Evolutionary conservation across 2,329 filamentous ascomycete species (phyloP), one percentile per base, ranked within the genome.

Genomic region (Colletotrichum musae): DNA sequence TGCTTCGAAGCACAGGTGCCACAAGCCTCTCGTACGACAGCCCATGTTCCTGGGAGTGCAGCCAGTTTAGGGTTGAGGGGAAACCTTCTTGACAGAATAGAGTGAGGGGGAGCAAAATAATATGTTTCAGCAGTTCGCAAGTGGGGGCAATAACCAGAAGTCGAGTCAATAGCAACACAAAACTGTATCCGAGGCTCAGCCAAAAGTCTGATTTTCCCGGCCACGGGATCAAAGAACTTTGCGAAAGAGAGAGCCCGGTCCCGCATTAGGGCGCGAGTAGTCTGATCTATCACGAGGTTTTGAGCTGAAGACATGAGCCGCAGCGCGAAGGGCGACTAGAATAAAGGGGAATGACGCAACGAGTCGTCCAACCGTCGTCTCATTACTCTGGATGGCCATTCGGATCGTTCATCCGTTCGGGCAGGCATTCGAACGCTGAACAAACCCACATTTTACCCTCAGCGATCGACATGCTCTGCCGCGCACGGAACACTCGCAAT

Each of bases 81-180:
- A 69, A 60, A 51, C 51, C 66, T 69, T 57, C 43, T 51, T 24
- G 32, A 43, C 43, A n/a, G 18, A 45, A 36, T 36, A 50, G 5
- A 45, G 43, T 51, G 24, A 60, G 53, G 56, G 56, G 62, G 4
- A 26, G 32, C 18, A 21, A 12, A 32, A 9, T 4, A 43, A 51
- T 58, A n/a, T 47, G 41, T 45, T 65, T 36, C 51, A 65, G 32
- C 32, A 41, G 7, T 43, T n/a, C 53, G n/a, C 6, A n/a, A 24
- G 66, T 21, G 50, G 54, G 54, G 39, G 9, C 6, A 12, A 13
- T 50, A 50, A 12, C 2, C 2, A 15, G 7, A 63, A n/a, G 15
- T 50, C 60, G 41, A 63, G 52, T 63, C 51, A 43, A 57, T 57
- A 41, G 26, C 15, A 7, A 13, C 39, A 15, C 59, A 10, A 62